Evolutionary conservation across 2,329 filamentous ascomycete genomes (phyloP).

Genomic region (Cordyceps militaris): DNA sequence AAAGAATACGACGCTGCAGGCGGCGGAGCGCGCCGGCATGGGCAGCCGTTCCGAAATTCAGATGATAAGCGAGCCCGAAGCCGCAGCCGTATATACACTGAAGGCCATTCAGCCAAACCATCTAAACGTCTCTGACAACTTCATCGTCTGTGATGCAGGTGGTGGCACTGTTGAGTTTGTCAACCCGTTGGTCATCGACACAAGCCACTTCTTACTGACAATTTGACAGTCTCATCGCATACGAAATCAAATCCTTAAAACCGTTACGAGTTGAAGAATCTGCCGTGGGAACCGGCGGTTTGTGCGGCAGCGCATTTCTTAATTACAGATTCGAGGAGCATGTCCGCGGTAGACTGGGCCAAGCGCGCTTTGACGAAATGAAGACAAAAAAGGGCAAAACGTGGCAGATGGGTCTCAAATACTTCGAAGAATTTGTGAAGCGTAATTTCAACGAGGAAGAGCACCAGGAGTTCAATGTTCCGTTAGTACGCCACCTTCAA

Average conservation of each 20-base stretch:
- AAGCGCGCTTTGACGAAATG: slow-evolving; percentile 64
- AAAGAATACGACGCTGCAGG: slow-evolving; percentile 75
- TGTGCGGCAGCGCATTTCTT: slow-evolving; percentile 72
- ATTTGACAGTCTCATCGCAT: slow-evolving; percentile 58
- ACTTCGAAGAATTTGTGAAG: slow-evolving; percentile 82
- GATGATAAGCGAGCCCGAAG: slow-evolving; percentile 76
- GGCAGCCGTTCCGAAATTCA: slow-evolving; percentile 62
- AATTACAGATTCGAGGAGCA: slow-evolving; percentile 79
- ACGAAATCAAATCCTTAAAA: slow-evolving; percentile 67
- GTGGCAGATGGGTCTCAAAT: slow-evolving; percentile 71
- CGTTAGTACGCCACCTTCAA: slow-evolving; percentile 35
- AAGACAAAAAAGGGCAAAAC: slow-evolving; percentile 70
- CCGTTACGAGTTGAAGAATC: slow-evolving; percentile 71
- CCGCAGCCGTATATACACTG: slow-evolving; percentile 71
- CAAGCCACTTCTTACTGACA: slow-evolving; percentile 16
- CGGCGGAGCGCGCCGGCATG: slow-evolving; percentile 73
- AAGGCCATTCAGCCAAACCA: slow-evolving; percentile 74
- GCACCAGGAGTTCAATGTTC: slow-evolving; percentile 68
- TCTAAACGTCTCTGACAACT: slow-evolving; percentile 59
- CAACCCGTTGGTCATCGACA: no score
- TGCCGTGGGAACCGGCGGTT: slow-evolving; percentile 68
- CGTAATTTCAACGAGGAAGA: slow-evolving; percentile 76
- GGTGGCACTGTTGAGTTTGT: slow-evolving; percentile 61
- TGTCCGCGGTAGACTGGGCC: slow-evolving; percentile 60
- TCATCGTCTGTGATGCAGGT: slow-evolving; percentile 56